Percentiles rank a stretch among this genome's conserved stretches.
phyloP scores from a whole-genome alignment of 2,329 filamentous ascomycete species.

The Helotiales sp. region DNA sequence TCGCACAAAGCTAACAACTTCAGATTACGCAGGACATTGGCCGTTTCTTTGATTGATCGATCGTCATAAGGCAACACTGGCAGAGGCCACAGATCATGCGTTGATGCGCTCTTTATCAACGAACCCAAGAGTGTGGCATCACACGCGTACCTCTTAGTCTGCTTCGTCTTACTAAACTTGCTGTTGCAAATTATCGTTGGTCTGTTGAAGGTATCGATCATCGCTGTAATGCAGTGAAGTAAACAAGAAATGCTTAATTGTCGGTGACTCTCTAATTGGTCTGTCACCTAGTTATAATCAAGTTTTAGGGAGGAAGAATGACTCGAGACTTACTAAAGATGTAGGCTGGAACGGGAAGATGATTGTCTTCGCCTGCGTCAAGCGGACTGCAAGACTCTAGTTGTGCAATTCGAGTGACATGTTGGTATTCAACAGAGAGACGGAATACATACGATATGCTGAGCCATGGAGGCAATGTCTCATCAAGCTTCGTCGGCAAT shows the following conservation, averaged over 20 bases:
- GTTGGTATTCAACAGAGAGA: slow-evolving; percentile 1
- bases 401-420: background rate
- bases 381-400: background rate
- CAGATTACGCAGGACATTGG: slow-evolving; percentile 23
- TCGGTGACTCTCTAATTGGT: slow-evolving; percentile 5
- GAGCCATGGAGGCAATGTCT: slow-evolving; percentile 16
- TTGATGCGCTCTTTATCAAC: slow-evolving; percentile 16
- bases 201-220: background rate
- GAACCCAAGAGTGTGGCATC: slow-evolving; percentile 26
- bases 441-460: slow-evolving; percentile 24
- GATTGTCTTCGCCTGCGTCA: background rate
- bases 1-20: slow-evolving; percentile 10
- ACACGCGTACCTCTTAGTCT: slow-evolving; percentile 2
- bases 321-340: slow-evolving; percentile 1
- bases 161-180: background rate
- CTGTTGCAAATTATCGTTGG: background rate
- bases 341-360: background rate
- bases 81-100: slow-evolving; percentile 14
- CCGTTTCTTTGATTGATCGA: slow-evolving; percentile 28
- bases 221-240: background rate
- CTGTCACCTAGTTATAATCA: background rate
- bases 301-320: too few relatives aligned
- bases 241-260: background rate
- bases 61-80: slow-evolving; percentile 19
- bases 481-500: slow-evolving; percentile 1